Evolutionary conservation across 2,329 filamentous ascomycete genomes (phyloP), one percentile per base, ranked within the genome.

Genomic region (Nakataea oryzae): DNA sequence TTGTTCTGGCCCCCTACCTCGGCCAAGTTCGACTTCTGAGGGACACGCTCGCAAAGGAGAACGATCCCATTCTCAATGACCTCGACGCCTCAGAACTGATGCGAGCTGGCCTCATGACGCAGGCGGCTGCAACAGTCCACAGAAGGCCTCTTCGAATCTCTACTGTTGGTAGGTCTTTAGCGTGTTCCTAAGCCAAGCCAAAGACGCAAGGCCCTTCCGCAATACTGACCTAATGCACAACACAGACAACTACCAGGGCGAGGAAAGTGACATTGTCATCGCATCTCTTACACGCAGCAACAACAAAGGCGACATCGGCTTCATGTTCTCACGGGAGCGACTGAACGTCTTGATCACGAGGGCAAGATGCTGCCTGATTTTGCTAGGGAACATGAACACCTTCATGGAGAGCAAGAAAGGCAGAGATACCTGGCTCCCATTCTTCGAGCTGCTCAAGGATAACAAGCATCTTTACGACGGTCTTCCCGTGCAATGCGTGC

Each of bases 201-300:
- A 26, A 9, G 8, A n/a, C n/a, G 17, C 41, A 13, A 11, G 26
- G 24, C 27, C 17, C 12, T 12, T 12, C 6, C 26, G 14, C 50
- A 29, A 9, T 24, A 3, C 47, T n/a, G 12, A 41, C 21, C 14
- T 62, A 61, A 66, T 62, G 27, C 54, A 57, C 26, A 58, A 12
- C 28, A 26, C 64, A 87, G 88, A 92, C 64, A 92, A 92, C 64
- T 93, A 89, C 63, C 89, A 92, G 70, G 88, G 89, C 1, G 89
- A 92, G 68, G 89, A 93, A 65, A 86, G 83, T 50, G 84, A 91
- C 1, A 87, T 93, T 21, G 85, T 91, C 0, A 81, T 93, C 9
- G 82, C 77, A 0, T 88, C 86, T 0, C 71, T 92, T 13, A 90
- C 87, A 0, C 76, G 89, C 5, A 88, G 87, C 69, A 92, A 92